Evolutionary conservation across 768 basidiomycete species (phyloP).

Genomic region (Hygrophoropsis aurantiaca): DNA sequence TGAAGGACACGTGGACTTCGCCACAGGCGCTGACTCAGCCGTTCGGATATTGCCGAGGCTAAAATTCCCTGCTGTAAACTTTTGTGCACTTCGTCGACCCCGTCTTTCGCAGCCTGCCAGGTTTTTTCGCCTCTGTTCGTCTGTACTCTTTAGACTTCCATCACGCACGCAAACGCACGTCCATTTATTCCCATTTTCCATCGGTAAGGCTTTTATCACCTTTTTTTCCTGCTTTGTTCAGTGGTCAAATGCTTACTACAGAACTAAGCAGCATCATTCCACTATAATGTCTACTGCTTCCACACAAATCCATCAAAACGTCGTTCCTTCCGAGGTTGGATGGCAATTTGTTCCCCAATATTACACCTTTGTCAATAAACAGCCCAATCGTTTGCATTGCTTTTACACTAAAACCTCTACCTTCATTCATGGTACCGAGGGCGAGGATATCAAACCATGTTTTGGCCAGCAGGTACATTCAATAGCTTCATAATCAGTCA

Average conservation of each 20-base stretch:
- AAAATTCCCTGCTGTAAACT: slow-evolving; percentile 24
- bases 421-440: slow-evolving; percentile 96
- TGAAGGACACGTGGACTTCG: neutral
- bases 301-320: slow-evolving; percentile 51
- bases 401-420: slow-evolving; percentile 99
- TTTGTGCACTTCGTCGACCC: slow-evolving; percentile 21
- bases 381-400: slow-evolving; percentile 94
- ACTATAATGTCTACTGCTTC: slow-evolving; percentile 32
- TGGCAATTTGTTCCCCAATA: slow-evolving; percentile 99
- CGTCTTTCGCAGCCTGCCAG: slow-evolving; percentile 22
- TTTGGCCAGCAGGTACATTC: slow-evolving; percentile 85
- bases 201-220: slow-evolving; percentile 15
- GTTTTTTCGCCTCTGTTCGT: slow-evolving; percentile 26
- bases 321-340: slow-evolving; percentile 92
- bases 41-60: slow-evolving; percentile 28
- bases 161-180: slow-evolving; percentile 33
- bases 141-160: slow-evolving; percentile 37
- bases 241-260: neutral
- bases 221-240: slow-evolving; percentile 5
- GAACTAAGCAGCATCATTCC: slow-evolving; percentile 29
- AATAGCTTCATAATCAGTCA: slow-evolving; percentile 6
- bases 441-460: slow-evolving; percentile 88
- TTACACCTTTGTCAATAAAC: slow-evolving; percentile 98
- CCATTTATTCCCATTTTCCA: slow-evolving; percentile 32
- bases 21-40: slow-evolving; percentile 28